Evolutionary conservation across 768 basidiomycete species (phyloP), one percentile per base, ranked within the genome.

Genomic region (Mycena sanguinolenta): DNA sequence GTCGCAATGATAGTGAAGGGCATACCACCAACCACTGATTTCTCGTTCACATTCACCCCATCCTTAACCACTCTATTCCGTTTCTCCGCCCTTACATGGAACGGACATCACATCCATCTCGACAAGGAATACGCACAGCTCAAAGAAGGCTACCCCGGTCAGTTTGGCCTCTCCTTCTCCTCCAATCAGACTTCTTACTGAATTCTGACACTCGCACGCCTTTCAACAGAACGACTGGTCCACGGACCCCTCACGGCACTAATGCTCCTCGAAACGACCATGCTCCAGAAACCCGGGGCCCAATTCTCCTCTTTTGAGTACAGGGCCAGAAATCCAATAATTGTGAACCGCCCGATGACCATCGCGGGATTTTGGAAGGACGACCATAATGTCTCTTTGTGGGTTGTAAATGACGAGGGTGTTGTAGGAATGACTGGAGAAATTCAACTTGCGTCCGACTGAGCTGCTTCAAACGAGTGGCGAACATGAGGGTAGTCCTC

Each of bases 51-150:
- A 30, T 94, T 90, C 76, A 88, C 81, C 14, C 94, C 95, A 3
- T 89, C 86, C 28, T 78, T 89, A 30, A 89, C 91, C 8, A 94
- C 91, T 0, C 82, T 96, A 21, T 96, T 96, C 82, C 90, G 94
- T 27, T 96, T 92, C 80, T 95, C 94, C 6, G 93, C 95, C n/a
- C 83, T 96, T n/a, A 95, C 91, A 65, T 95, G 94, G 82, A 96
- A 96, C 72, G 92, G 88, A 13, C 95, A 96, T 73, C 85, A 90
- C 73, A 93, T 96, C 72, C 95, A 96, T 79, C 87, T 95, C 30
- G 93, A 95, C 80, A 88, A 88, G 66, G 88, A 90, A 25, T 94
- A 91, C 74, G 89, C 92, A 4, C 88, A 86, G 49, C 78, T 82
- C n/a, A 84, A 83, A 28, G 93, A 96, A 81, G 92, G 92, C 10